A percentile compares a stretch with the other conserved stretches of the same genome.
Conservation (phyloP, 495 filamentous ascomycete genomes). For the Xylaria castorea region DNA sequence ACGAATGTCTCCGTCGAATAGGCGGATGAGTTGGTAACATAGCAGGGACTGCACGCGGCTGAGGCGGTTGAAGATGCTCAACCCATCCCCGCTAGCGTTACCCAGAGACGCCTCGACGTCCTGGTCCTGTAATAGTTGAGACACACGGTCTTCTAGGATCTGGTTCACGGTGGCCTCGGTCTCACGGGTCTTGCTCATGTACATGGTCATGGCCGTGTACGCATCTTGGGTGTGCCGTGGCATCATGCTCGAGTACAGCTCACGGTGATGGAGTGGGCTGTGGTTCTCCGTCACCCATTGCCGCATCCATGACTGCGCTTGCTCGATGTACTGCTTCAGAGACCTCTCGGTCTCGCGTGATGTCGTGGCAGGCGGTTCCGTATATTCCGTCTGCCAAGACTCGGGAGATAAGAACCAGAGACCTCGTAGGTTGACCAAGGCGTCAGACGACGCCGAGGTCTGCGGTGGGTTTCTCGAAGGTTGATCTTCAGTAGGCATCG, state of each 20-base stretch:
- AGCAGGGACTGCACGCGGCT: constrained; percentile 55
- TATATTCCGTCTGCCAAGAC: constrained; percentile 28
- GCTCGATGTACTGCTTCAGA: constrained; percentile 31
- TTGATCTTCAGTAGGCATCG: neutral
- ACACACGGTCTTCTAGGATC: constrained; percentile 35
- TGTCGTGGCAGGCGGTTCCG: constrained; percentile 7
- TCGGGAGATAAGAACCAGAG: constrained; percentile 36
- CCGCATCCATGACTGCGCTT: constrained; percentile 31
- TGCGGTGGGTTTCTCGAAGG: neutral
- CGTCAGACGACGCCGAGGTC: neutral
- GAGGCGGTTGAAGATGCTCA: constrained; percentile 45
- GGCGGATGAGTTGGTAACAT: constrained; percentile 60
- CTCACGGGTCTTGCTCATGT: constrained; percentile 25
- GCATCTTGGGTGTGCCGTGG: constrained; percentile 38
- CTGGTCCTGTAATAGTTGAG: constrained; percentile 35
- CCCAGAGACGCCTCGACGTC: constrained; percentile 27
- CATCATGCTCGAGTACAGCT: constrained; percentile 32
- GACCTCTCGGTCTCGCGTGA: constrained; percentile 7
- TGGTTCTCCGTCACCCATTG: constrained; percentile 37
- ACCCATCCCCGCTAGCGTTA: neutral
- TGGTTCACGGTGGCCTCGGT: constrained; percentile 24
- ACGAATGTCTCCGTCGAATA: constrained; percentile 65
- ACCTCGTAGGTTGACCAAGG: neutral
- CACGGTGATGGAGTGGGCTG: constrained; percentile 34
- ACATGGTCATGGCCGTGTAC: constrained; percentile 33